phyloP scores from a whole-genome alignment of 164 flowering plant genomes.

The Platanus orientalis region DNA sequence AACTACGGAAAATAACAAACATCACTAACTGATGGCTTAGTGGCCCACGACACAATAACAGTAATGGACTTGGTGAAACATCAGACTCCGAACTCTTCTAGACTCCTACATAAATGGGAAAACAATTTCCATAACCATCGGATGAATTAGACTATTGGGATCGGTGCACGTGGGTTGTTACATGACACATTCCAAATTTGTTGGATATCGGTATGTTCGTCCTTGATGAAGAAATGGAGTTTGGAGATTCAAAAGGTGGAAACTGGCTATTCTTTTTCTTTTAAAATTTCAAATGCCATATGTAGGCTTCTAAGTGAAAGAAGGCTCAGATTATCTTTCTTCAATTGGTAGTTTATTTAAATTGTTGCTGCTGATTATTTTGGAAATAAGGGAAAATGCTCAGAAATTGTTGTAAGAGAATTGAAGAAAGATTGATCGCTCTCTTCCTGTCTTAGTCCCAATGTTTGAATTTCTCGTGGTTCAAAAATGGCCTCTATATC shows the following conservation, averaged over 20 bases:
- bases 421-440: slow-evolving; percentile 10
- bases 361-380: slow-evolving; percentile 14
- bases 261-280: slow-evolving; percentile 6
- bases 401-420: slow-evolving; percentile 13
- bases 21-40: too few species aligned
- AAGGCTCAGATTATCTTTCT: slow-evolving; percentile 18
- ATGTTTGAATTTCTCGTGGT: background rate
- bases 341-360: slow-evolving; percentile 26
- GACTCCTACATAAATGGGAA: too few species aligned
- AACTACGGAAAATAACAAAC: too few species aligned
- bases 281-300: background rate
- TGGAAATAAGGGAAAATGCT: slow-evolving; percentile 11
- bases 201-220: slow-evolving; percentile 6
- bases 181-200: too few species aligned
- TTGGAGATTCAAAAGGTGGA: slow-evolving; percentile 9
- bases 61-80: too few species aligned
- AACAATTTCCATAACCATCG: too few species aligned
- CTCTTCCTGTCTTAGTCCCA: background rate
- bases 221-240: slow-evolving; percentile 2
- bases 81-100: too few species aligned
- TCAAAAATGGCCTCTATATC: too few species aligned
- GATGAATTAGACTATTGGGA: too few species aligned
- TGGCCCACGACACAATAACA: too few species aligned
- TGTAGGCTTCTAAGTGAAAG: slow-evolving; percentile 8
- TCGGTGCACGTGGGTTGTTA: too few species aligned